A percentile compares a stretch with the other conserved stretches of the same genome.
phyloP scores from a whole-genome alignment of 83 land plant genomes.

The Picea mariana region DNA sequence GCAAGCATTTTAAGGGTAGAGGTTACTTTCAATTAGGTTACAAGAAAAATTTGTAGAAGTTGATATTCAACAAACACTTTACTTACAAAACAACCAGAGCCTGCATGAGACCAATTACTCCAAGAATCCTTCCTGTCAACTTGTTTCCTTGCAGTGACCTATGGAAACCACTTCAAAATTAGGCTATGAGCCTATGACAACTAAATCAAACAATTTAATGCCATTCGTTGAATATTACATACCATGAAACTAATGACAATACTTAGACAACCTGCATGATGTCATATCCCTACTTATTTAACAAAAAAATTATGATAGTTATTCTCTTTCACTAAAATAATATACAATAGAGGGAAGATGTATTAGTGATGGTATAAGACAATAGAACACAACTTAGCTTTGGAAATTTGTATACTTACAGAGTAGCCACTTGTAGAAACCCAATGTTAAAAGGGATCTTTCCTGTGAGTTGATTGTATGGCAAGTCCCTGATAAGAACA shows the following conservation, averaged over 20 bases:
- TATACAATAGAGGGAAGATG: too few species aligned
- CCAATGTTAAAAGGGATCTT: conserved; percentile 8
- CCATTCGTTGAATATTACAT: too few species aligned
- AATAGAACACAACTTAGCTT: too few species aligned
- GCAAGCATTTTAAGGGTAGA: background rate
- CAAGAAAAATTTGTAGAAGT: background rate
- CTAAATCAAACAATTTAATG: conserved; percentile 74
- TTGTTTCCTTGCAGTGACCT: conserved; percentile 25
- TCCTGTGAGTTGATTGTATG: too few species aligned
- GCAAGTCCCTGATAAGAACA: conserved; percentile 46
- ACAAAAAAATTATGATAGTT: background rate
- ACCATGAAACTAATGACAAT: background rate
- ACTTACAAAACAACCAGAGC: conserved; percentile 98
- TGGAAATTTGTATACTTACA: too few species aligned
- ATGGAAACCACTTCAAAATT: too few species aligned
- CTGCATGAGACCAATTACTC: conserved; percentile 98
- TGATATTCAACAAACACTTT: background rate
- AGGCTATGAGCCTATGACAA: too few species aligned
- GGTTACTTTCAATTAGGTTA: background rate
- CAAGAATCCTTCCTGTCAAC: conserved; percentile 78
- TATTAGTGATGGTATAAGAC: too few species aligned
- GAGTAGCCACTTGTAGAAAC: too few species aligned
- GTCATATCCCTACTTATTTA: background rate
- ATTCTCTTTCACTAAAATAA: background rate
- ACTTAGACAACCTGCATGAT: background rate